Conservation (phyloP, 768 basidiomycete genomes). For the Lyophyllum shimeji region DNA sequence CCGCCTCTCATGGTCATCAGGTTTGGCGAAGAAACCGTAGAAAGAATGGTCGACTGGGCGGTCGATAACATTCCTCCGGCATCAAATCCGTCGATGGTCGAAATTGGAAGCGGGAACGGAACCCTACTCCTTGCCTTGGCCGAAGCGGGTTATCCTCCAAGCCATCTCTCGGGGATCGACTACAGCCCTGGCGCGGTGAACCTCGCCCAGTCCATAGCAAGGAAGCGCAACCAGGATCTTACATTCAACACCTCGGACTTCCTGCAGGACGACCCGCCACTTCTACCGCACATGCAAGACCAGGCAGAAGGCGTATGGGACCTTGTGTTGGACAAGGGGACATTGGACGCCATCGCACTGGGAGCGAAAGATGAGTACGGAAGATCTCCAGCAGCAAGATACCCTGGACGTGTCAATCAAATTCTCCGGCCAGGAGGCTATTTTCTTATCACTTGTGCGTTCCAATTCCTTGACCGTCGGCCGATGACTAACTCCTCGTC, state of each 20-base stretch:
- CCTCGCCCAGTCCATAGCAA: conserved; percentile 59
- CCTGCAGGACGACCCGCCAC: conserved; percentile 49
- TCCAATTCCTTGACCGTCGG: background rate
- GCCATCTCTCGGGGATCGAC: conserved; percentile 64
- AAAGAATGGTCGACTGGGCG: conserved; percentile 81
- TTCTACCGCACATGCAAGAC: conserved; percentile 22
- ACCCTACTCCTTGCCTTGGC: conserved; percentile 68
- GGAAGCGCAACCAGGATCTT: conserved; percentile 42
- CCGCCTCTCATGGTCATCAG: conserved; percentile 33
- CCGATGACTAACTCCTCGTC: background rate
- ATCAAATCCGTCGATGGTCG: conserved; percentile 54
- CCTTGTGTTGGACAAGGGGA: conserved; percentile 83
- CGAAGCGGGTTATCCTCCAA: conserved; percentile 61
- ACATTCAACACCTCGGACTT: conserved; percentile 67
- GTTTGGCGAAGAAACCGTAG: conserved; percentile 76
- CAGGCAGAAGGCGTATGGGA: conserved; percentile 53
- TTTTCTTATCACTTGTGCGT: conserved; percentile 81
- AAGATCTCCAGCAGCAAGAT: conserved; percentile 50
- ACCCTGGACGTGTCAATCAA: conserved; percentile 55
- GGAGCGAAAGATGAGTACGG: conserved; percentile 58
- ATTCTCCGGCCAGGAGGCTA: conserved; percentile 65
- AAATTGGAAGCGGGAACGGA: conserved; percentile 83
- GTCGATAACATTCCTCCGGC: conserved; percentile 50
- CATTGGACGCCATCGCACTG: conserved; percentile 82
- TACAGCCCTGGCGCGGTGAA: conserved; percentile 74